Evolutionary conservation across 768 basidiomycete species (phyloP), one percentile per base, ranked within the genome.

Genomic region (Pleurotus platypus): DNA sequence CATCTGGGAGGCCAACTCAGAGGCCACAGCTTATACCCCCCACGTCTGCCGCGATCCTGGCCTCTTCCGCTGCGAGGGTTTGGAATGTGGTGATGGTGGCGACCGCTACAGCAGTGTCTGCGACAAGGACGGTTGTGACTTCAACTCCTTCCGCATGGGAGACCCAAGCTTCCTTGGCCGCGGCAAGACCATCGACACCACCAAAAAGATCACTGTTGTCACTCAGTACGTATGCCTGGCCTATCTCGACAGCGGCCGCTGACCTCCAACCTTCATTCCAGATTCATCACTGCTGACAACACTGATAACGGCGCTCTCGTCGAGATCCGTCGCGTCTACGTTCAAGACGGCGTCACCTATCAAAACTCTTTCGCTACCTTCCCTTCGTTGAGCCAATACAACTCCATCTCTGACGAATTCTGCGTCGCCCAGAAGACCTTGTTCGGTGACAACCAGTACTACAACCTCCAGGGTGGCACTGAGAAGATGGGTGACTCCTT

Each of bases 111-210:
- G n/a, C 18, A 69, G 73, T 51, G 65, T 74, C 43, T 79, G 77
- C 64, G 77, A 78, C 66, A 64, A 67, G 57, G 74, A 74, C 60
- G 77, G 77, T 46, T 79, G 77, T 64, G 77, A 78, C 61, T 79
- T 77, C 75, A 79, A 78, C 72, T 74, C 77, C n/a, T 79, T 64
- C 69, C 75, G 76, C 60, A 70, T 75, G 74, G 77, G 77, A 43
- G 63, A 63, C 58, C 49, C 61, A 56, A 57, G 61, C 54, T 78
- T 77, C 71, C 70, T 71, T 65, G 77, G 77, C 20, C 60, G 60
- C 6, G 72, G 73, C 54, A 57, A 61, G 61, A 75, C 70, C 55
- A 68, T 78, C 66, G 69, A 78, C 69, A 78, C 76, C 55, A 68
- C 45, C 58, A 56, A 63, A 45, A 67, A 67, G 58, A 66, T 77